Conservation (phyloP, 148 eudicot species). For the Vaccinium darrowii region DNA sequence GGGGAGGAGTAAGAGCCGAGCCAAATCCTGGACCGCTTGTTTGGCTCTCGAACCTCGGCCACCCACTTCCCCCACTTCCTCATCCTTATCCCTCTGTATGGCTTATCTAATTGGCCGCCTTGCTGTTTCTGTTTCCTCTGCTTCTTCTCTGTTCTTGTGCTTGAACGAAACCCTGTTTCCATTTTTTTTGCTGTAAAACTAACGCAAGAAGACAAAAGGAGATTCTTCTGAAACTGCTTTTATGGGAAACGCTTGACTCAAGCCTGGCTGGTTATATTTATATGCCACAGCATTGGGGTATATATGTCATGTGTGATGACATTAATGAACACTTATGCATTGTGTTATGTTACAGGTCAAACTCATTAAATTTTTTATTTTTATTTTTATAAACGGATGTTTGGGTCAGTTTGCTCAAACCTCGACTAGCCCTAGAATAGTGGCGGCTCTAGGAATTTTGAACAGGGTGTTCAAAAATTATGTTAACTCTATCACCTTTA, state of each 20-base stretch:
- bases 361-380: too few relatives aligned
- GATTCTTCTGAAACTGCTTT: neutral
- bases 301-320: too few relatives aligned
- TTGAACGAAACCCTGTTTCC: neutral
- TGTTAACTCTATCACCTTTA: too few relatives aligned
- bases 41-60: neutral
- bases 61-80: slow-evolving; percentile 2
- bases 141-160: neutral
- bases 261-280: neutral
- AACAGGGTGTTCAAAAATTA: too few relatives aligned
- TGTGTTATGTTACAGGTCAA: too few relatives aligned
- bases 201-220: neutral
- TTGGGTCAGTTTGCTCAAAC: too few relatives aligned
- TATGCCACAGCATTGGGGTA: neutral
- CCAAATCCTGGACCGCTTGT: slow-evolving; percentile 7
- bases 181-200: neutral
- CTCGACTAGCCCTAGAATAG: too few relatives aligned
- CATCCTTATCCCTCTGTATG: slow-evolving; percentile 1
- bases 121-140: neutral
- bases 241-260: neutral
- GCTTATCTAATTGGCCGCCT: neutral
- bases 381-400: too few relatives aligned
- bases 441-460: too few relatives aligned
- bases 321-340: too few relatives aligned
- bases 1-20: neutral